A percentile compares a stretch with the other conserved stretches of the same genome.
These are phyloP conservation scores for Auriscalpium vulgare DNA, from an alignment of 768 basidiomycete genomes.

Conservation along the genomic window DNA sequence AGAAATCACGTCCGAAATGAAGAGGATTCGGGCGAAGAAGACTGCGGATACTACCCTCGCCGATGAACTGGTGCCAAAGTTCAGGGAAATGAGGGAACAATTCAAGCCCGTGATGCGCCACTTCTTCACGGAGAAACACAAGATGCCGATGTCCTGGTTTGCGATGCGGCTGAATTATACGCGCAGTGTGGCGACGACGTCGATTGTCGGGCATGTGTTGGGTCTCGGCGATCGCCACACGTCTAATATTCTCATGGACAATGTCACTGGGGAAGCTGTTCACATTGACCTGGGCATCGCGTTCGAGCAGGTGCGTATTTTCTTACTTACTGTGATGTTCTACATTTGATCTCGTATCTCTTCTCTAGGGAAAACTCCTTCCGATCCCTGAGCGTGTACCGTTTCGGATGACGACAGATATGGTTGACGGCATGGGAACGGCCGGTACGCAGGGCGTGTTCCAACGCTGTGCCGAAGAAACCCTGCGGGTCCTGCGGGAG, in stretches of 20 bases:
- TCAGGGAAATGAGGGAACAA: slow-evolving; percentile 22
- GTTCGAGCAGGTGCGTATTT: slow-evolving; percentile 75
- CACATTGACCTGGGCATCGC: slow-evolving; percentile 97
- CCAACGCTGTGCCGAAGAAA: slow-evolving; percentile 92
- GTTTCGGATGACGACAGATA: slow-evolving; percentile 89
- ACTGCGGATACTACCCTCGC: slow-evolving; percentile 16
- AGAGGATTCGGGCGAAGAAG: slow-evolving; percentile 25
- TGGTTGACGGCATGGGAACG: slow-evolving; percentile 90
- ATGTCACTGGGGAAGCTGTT: slow-evolving; percentile 74
- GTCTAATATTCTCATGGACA: slow-evolving; percentile 88
- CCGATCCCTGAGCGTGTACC: slow-evolving; percentile 82
- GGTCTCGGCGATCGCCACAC: slow-evolving; percentile 91
- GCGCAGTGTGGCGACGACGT: slow-evolving; percentile 87
- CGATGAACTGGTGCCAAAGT: slow-evolving; percentile 24
- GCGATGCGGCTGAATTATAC: slow-evolving; percentile 83
- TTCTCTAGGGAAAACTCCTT: slow-evolving; percentile 65
- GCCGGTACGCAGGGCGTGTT: slow-evolving; percentile 91
- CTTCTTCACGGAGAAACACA: slow-evolving; percentile 88
- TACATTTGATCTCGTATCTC: background rate
- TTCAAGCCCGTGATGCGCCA: slow-evolving; percentile 89
- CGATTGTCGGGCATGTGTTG: slow-evolving; percentile 88
- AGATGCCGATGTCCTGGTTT: slow-evolving; percentile 87
- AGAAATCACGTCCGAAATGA: slow-evolving; percentile 26
- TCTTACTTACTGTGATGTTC: background rate
- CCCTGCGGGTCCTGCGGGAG: slow-evolving; percentile 80